phyloP scores from a whole-genome alignment of 2,329 filamentous ascomycete genomes.

The Fusarium austroafricanum region DNA sequence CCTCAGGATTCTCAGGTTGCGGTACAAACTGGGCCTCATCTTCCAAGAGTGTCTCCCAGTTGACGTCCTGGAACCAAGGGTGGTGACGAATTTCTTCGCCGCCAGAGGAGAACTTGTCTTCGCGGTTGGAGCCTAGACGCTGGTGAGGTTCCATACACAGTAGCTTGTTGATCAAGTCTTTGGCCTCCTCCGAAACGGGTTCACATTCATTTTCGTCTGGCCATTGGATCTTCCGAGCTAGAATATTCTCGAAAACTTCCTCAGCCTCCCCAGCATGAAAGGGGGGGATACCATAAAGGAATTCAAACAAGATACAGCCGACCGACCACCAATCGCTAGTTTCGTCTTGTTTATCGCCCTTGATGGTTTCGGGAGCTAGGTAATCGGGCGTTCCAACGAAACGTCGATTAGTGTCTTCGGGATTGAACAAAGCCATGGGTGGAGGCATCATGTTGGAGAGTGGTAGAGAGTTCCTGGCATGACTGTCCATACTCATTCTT shows the following conservation, averaged over 20 bases:
- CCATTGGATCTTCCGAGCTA: conserved; percentile 91
- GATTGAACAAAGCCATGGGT: conserved; percentile 94
- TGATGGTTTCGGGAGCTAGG: conserved; percentile 95
- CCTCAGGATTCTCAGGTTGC: conserved; percentile 90
- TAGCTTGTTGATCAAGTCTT: conserved; percentile 92
- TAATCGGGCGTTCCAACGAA: conserved; percentile 99
- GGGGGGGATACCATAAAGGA: conserved; percentile 90
- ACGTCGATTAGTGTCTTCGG: conserved; percentile 89
- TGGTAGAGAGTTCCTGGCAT: conserved; percentile 50
- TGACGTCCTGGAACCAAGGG: conserved; percentile 86
- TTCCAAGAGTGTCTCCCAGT: conserved; percentile 91
- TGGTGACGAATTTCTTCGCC: conserved; percentile 93
- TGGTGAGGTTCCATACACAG: conserved; percentile 86
- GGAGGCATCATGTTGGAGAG: conserved; percentile 83
- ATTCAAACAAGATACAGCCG: conserved; percentile 98
- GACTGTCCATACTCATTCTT: conserved; percentile 51
- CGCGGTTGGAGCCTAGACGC: conserved; percentile 85
- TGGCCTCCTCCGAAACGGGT: conserved; percentile 82
- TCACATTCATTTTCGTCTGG: conserved; percentile 83
- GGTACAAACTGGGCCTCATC: conserved; percentile 97
- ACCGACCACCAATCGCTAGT: conserved; percentile 99
- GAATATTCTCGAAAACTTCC: conserved; percentile 95
- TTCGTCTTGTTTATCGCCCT: conserved; percentile 93
- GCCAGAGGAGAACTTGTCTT: conserved; percentile 84
- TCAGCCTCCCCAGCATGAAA: conserved; percentile 93